Evolutionary conservation across 2,329 filamentous ascomycete species (phyloP).

Genomic region (Microdochium trichocladiopsis): DNA sequence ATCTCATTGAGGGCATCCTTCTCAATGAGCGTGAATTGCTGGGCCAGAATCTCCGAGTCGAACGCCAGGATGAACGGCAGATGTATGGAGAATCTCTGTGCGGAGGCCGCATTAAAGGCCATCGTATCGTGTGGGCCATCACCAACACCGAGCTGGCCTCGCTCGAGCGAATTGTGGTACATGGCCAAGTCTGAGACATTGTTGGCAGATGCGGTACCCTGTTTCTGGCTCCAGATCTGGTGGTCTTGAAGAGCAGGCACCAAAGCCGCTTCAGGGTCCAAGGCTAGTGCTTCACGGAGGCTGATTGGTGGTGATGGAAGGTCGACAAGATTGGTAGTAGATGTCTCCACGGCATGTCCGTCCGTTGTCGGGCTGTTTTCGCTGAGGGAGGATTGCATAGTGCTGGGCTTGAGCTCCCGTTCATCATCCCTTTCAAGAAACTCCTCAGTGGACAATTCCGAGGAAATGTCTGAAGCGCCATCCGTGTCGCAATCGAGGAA

Average conservation of each 20-base stretch:
- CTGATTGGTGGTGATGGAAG: slow-evolving; percentile 36
- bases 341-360: slow-evolving; percentile 8
- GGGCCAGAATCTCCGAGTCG: slow-evolving; percentile 69
- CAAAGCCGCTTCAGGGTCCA: slow-evolving; percentile 29
- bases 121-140: slow-evolving; percentile 32
- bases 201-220: slow-evolving; percentile 33
- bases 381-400: neutral
- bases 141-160: neutral
- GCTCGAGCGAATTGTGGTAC: neutral
- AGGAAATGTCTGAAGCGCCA: slow-evolving; percentile 52
- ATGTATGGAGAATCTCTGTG: slow-evolving; percentile 38
- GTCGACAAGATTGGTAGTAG: slow-evolving; percentile 6
- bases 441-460: slow-evolving; percentile 51
- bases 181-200: neutral
- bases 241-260: slow-evolving; percentile 30
- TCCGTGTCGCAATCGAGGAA: slow-evolving; percentile 32
- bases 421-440: slow-evolving; percentile 24
- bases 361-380: neutral
- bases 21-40: slow-evolving; percentile 80
- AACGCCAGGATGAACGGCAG: slow-evolving; percentile 77
- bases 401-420: neutral
- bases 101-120: slow-evolving; percentile 31
- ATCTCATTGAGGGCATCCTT: slow-evolving; percentile 82
- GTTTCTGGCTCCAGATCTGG: slow-evolving; percentile 35
- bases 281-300: slow-evolving; percentile 36